Evolutionary conservation across 2,329 filamentous ascomycete genomes (phyloP).

Genomic region (Stachybotrys echinatus): DNA sequence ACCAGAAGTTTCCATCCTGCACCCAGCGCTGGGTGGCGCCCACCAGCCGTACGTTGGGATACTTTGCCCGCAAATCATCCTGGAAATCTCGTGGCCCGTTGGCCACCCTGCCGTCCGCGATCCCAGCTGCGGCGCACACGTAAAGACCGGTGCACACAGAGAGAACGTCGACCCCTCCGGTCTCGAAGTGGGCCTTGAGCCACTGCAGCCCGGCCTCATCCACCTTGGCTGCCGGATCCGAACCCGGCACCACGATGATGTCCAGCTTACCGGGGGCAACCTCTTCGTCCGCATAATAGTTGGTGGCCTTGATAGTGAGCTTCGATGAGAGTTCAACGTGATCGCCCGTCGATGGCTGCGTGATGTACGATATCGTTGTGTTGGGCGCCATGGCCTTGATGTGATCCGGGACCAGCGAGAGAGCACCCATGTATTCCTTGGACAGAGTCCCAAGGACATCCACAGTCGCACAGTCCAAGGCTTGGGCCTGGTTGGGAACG

Average conservation of each 20-base stretch:
- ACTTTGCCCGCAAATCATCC: slow-evolving; percentile 28
- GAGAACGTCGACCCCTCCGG: slow-evolving; percentile 38
- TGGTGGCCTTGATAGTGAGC: slow-evolving; percentile 31
- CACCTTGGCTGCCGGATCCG: slow-evolving; percentile 31
- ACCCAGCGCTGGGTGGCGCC: slow-evolving; percentile 45
- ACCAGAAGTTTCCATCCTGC: slow-evolving; percentile 50
- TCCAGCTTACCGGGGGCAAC: slow-evolving; percentile 47
- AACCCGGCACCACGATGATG: slow-evolving; percentile 45
- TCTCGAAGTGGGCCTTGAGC: slow-evolving; percentile 33
- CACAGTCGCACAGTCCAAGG: slow-evolving; percentile 45
- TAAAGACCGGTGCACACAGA: slow-evolving; percentile 47
- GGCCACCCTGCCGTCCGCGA: slow-evolving; percentile 38
- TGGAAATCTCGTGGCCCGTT: slow-evolving; percentile 43
- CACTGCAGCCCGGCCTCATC: slow-evolving; percentile 32
- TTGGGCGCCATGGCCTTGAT: slow-evolving; percentile 35
- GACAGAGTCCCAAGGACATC: slow-evolving; percentile 44
- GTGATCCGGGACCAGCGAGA: slow-evolving; percentile 26
- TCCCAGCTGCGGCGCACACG: slow-evolving; percentile 41
- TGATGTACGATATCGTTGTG: slow-evolving; percentile 42
- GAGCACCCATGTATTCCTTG: slow-evolving; percentile 33
- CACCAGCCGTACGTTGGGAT: slow-evolving; percentile 32
- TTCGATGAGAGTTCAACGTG: slow-evolving; percentile 36
- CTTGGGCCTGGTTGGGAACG: slow-evolving; percentile 38
- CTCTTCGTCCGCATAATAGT: slow-evolving; percentile 36
- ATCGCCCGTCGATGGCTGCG: slow-evolving; percentile 25